These are phyloP conservation scores for Phytophthora pini DNA, from an alignment of 352 stramenopile genomes.

Conservation along the genomic window DNA sequence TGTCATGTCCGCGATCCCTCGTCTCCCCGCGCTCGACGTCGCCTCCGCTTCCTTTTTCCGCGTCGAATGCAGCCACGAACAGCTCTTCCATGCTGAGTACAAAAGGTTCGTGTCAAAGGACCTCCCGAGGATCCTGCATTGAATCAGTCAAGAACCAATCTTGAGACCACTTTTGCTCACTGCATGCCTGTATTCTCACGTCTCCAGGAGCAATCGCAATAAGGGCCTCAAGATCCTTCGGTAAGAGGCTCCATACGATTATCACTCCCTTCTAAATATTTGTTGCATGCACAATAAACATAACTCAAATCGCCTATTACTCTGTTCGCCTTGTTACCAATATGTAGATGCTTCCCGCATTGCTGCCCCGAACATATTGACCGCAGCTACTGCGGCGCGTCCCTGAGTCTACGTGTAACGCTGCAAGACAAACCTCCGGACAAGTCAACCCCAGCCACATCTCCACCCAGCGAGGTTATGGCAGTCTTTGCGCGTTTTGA, in stretches of 20 bases:
- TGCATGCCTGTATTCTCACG: too few relatives aligned
- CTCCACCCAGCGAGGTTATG: slow-evolving; percentile 10
- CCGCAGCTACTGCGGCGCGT: slow-evolving; percentile 72
- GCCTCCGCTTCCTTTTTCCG: slow-evolving; percentile 43
- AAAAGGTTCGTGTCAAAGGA: slow-evolving; percentile 43
- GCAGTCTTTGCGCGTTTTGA: slow-evolving; percentile 45
- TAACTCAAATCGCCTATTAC: too few relatives aligned
- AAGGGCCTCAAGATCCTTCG: slow-evolving; percentile 72
- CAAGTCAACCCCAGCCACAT: neutral
- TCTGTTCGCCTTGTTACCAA: too few relatives aligned
- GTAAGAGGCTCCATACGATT: too few relatives aligned
- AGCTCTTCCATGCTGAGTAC: slow-evolving; percentile 73
- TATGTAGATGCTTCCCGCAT: slow-evolving; percentile 48
- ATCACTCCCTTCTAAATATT: too few relatives aligned
- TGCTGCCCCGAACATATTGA: slow-evolving; percentile 75
- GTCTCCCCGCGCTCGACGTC: neutral
- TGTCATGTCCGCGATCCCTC: too few relatives aligned
- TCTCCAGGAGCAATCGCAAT: slow-evolving; percentile 62
- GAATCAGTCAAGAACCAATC: too few relatives aligned
- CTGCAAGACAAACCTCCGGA: neutral
- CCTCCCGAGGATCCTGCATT: neutral
- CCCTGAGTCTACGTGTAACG: slow-evolving; percentile 42
- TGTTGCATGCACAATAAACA: too few relatives aligned
- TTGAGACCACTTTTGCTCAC: too few relatives aligned
- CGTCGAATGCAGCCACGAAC: slow-evolving; percentile 62